Base-by-base conservation (phyloP, 2,329 filamentous ascomycete species). In the Fusarium napiforme region DNA sequence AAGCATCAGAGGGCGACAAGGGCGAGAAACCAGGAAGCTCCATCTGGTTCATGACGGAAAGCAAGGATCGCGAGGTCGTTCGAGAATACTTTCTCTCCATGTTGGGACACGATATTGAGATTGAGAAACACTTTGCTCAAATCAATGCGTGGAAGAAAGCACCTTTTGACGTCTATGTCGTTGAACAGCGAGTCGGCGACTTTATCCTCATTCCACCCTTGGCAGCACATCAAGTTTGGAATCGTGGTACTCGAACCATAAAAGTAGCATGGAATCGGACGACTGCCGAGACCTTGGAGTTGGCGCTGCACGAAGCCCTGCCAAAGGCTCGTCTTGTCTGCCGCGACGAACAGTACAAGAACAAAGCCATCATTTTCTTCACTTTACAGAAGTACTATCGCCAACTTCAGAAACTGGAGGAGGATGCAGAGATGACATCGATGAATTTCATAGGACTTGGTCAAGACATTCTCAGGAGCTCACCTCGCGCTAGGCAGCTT, bases 21-120 rank as follows among this genome's bases (percentile, higher is more conserved):
- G 93, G 93, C 9, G 93, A 96, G 79, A 93, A 91, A 72, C 89
- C 93, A 4, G 96, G 96, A 4, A 97, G 93, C 61, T 98, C 96
- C 0, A 90, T 99, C 42, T 99, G 96, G 96, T 97, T 98, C 80
- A 98, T 99, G 96, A 98, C 96, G 0, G 95, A 98, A 81, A 95
- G 92, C 40, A 97, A 96, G 77, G 96, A 99, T 78, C 91, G 96
- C 4, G 92, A 95, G 69, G 87, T 96, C 8, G 95, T 98, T 5
- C 92, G 95, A 1, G 96, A 98, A 78, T 98, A 97, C 81, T 99
- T 97, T 85, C 85, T 97, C 55, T 97, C 95, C 3, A 93, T 94
- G 81, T 87, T 99, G 9, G 96, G 96, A 3, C 96, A 99, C 79
- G 96, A 99, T 77, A 95, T 98, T 69, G 96, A 98, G 79, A 94